Evolutionary conservation across 1,284 basidiomycete species (phyloP), one percentile per base, ranked within the genome.

Genomic region (Veloboletus limbatus): DNA sequence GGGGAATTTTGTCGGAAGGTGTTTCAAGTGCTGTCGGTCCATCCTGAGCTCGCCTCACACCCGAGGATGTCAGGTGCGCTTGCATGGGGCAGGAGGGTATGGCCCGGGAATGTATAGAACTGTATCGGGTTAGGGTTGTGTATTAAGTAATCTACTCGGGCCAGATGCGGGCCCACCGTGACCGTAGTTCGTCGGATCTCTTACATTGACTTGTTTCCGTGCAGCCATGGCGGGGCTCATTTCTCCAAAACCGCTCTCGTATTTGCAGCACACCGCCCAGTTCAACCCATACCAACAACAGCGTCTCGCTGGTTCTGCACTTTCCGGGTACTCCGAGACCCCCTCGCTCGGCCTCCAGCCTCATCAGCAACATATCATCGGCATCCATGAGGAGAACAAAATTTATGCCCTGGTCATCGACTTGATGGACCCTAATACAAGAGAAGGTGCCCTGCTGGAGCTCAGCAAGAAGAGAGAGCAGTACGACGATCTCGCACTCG

Each of bases 391-490:
- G 55, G 89, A 92, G 63, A 76, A 75, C 56, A 91, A 91, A 71
- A 92, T 93, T 47, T 91, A 90, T 66, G 71, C 72, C 7, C 75
- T 93, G 33, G 91, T 93, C 48, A 81, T 92, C 54, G 88, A 93
- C 51, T 72, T 93, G 24, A 79, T 91, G 75, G 85, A 88, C 60
- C 84, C 86, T 1, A 75, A 75, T 43, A 82, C 85, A n/a, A 77
- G 94, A 51, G 94, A 97, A 65, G 78, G 77, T 7, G 94, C 95
- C 1, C 71, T 97, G 45, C 77, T 99, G 40, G 97, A 99, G 73
- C 76, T 99, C 57, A 97, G 93, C 74, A 99, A 99, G 79, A 98
- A 98, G 74, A 78, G 97, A 55, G 97, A 99, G 71, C 94, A 98
- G 72, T 99, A 97, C 68, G 97, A 99, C 65, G 96, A 99, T 69